phyloP scores from a whole-genome alignment of 805 yeast genomes.

The Nakazawaea peltata region DNA sequence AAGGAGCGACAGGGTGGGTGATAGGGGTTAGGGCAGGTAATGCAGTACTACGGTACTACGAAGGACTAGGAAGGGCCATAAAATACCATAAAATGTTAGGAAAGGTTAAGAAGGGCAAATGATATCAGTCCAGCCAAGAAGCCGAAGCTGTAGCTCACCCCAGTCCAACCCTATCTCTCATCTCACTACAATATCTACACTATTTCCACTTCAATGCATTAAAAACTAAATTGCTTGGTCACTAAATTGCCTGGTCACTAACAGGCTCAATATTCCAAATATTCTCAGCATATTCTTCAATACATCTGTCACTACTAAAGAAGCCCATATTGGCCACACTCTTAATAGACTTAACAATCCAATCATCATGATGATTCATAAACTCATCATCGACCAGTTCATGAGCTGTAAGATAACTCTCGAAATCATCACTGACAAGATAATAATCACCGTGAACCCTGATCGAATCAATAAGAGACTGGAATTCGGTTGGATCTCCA shows the following conservation, averaged over 20 bases:
- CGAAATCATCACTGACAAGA: constrained; percentile 84
- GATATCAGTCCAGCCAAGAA: too few relatives aligned
- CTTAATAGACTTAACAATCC: constrained; percentile 71
- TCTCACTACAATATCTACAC: too few relatives aligned
- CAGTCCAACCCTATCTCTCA: too few relatives aligned
- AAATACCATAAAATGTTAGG: too few relatives aligned
- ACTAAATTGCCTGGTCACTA: constrained; percentile 14
- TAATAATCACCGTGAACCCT: constrained; percentile 76
- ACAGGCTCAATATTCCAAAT: constrained; percentile 89
- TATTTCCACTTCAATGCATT: too few relatives aligned
- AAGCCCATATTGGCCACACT: constrained; percentile 92
- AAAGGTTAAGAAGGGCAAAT: too few relatives aligned
- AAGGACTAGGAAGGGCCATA: too few relatives aligned
- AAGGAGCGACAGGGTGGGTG: too few relatives aligned
- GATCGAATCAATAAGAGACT: constrained; percentile 61
- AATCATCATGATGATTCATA: constrained; percentile 49
- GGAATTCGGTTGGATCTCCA: constrained; percentile 61
- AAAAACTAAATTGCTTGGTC: too few relatives aligned
- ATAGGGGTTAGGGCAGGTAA: too few relatives aligned
- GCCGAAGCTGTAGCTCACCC: too few relatives aligned
- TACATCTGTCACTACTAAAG: constrained; percentile 85
- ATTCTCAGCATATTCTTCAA: constrained; percentile 84
- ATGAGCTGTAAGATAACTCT: constrained; percentile 79
- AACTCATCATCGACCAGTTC: constrained; percentile 65
- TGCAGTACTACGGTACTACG: too few relatives aligned